phyloP scores from a whole-genome alignment of 345 rosid genomes.

The Cardamine occulta region DNA sequence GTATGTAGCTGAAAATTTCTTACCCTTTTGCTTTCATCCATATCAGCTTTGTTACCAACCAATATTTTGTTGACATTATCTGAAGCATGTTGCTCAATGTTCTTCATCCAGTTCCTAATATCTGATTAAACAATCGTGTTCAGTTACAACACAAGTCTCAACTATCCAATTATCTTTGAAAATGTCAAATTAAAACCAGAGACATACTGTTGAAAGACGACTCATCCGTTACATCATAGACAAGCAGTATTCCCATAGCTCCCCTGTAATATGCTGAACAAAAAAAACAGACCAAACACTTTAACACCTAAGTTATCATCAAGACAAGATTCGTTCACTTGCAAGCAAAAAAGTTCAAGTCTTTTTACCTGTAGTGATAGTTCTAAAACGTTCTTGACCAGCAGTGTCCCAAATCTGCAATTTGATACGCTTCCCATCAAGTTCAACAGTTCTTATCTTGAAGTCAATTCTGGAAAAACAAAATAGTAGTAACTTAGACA shows the following conservation, averaged over 20 bases:
- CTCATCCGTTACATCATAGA: constrained; percentile 92
- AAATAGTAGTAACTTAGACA: constrained; percentile 1
- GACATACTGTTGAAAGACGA: constrained; percentile 85
- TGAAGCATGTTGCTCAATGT: constrained; percentile 96
- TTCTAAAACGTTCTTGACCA: constrained; percentile 89
- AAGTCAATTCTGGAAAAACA: constrained; percentile 56
- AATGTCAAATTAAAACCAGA: background rate
- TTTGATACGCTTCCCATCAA: constrained; percentile 75
- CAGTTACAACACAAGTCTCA: constrained; percentile 20
- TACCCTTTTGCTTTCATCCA: constrained; percentile 99
- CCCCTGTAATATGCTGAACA: constrained; percentile 86
- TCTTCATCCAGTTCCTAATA: constrained; percentile 98
- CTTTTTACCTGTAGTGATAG: constrained; percentile 67
- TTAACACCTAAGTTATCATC: background rate
- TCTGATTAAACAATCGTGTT: constrained; percentile 50
- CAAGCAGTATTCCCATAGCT: constrained; percentile 95
- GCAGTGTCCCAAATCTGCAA: constrained; percentile 93
- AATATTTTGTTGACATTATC: constrained; percentile 92
- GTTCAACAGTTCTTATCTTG: constrained; percentile 72
- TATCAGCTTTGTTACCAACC: constrained; percentile 99
- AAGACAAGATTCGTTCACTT: constrained; percentile 5
- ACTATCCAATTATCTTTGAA: constrained; percentile 19
- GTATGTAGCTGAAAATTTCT: constrained; percentile 14
- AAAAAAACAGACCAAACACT: background rate
- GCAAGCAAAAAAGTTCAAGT: background rate